Base-by-base conservation (phyloP, 2,329 filamentous ascomycete species). In the Colletotrichum tropicale region DNA sequence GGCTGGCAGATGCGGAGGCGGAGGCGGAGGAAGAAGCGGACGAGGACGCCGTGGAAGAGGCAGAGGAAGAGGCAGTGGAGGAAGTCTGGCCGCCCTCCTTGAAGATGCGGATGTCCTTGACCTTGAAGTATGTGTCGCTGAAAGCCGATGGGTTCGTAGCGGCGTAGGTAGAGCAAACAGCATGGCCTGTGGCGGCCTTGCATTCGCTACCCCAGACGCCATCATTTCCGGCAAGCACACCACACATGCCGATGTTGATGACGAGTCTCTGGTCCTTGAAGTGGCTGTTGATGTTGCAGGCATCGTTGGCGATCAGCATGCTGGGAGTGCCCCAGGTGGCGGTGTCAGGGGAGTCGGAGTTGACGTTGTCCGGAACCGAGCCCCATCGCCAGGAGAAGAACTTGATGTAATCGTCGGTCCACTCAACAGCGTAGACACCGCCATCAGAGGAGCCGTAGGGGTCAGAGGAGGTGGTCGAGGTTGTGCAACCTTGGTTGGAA, bases 211-310 rank as follows among this genome's bases (percentile, higher is more conserved):
- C 77, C 81, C 83, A 85, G 68, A 81, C 77, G 30, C 76, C 71
- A 15, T 74, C 62, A 68, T 80, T 80, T 70, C 83, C 92, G 3
- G 93, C 93, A 87, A 93, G 94, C 79, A 92, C 90, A 24, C 94
- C 94, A 82, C 94, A 96, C 83, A 96, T 94, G 55, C 92, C 83
- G 60, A 94, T 94, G 86, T 95, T 92, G 79, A 96, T 90, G 70
- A 95, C 91, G 76, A 98, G 90, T 79, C 92, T 90, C 87, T 96
- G 90, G 80, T 92, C 86, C 76, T 85, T 86, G 83, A 97, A 94
- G 80, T 90, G 88, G 3, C 82, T 82, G 77, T 91, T 85, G 78
- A 95, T 91, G 77, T 95, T 86, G 84, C 95, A 98, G 52, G 80
- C 80, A 71, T 79, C 77, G 66, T 85, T 87, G 18, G 91, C 91